Conservation (phyloP, 2,329 filamentous ascomycete species). For the Ploettnerulaceae sp. region DNA sequence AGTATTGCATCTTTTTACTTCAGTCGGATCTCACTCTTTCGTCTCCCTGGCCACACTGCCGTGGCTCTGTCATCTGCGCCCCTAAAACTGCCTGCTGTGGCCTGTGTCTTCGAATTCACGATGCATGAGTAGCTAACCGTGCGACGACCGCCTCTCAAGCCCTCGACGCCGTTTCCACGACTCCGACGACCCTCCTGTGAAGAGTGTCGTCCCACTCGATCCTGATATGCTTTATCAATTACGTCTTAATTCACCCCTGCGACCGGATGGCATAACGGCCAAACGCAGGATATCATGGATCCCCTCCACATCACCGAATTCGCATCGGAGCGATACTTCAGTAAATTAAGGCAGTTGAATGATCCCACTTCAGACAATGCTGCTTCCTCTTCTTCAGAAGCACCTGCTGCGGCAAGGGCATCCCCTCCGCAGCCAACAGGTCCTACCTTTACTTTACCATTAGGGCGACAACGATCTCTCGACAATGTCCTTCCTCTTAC, state of each 20-base stretch:
- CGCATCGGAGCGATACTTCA: constrained; percentile 59
- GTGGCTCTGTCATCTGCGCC: not conserved
- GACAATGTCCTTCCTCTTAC: constrained; percentile 23
- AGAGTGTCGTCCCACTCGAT: constrained; percentile 20
- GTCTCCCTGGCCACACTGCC: constrained; percentile 12
- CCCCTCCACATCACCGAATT: constrained; percentile 61
- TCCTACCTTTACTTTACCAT: constrained; percentile 30
- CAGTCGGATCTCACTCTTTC: not conserved
- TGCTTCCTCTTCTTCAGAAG: constrained; percentile 32
- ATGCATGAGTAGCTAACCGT: constrained; percentile 30
- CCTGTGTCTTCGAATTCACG: constrained; percentile 15
- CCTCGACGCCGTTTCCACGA: constrained; percentile 21
- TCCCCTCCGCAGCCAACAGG: constrained; percentile 2
- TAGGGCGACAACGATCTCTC: constrained; percentile 28
- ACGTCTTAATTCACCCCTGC: constrained; percentile 22
- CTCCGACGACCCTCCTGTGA: constrained; percentile 19
- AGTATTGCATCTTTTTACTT: not conserved
- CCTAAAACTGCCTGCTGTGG: constrained; percentile 8
- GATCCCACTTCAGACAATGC: constrained; percentile 39
- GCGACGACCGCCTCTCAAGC: constrained; percentile 19
- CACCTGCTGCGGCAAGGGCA: constrained; percentile 13
- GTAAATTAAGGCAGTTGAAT: constrained; percentile 53
- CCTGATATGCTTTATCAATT: constrained; percentile 30
- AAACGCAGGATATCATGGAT: constrained; percentile 45
- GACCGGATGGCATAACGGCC: constrained; percentile 32